These are phyloP conservation scores for Metrosideros polymorpha DNA, from an alignment of 441 rosid genomes.

Conservation along the genomic window DNA sequence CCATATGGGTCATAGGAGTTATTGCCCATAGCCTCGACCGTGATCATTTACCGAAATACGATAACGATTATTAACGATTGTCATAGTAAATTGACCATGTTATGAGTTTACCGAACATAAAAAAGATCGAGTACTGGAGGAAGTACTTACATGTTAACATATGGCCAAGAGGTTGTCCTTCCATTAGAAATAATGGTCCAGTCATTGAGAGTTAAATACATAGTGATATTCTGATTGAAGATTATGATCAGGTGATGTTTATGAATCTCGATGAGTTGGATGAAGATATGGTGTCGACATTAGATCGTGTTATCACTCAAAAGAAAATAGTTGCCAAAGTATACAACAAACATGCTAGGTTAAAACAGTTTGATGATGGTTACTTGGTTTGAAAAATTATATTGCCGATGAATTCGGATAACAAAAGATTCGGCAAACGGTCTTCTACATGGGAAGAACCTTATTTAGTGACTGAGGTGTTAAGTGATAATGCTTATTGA, in stretches of 20 bases:
- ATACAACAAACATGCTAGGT: background rate
- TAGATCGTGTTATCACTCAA: background rate
- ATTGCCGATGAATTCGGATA: background rate
- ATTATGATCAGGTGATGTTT: background rate
- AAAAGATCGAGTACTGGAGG: too few species aligned
- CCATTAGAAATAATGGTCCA: background rate
- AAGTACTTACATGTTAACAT: background rate
- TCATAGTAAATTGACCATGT: background rate
- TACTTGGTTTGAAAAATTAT: background rate
- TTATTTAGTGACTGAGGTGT: background rate
- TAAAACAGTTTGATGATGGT: background rate
- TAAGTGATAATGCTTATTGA: background rate
- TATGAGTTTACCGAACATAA: too few species aligned
- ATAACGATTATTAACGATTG: background rate
- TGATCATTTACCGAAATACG: background rate
- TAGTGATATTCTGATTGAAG: background rate
- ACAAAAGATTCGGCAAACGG: background rate
- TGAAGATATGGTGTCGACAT: background rate
- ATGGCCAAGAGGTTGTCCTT: background rate
- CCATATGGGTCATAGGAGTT: background rate
- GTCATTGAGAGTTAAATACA: background rate
- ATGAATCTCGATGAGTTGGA: background rate
- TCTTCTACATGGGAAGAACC: background rate
- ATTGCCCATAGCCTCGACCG: background rate
- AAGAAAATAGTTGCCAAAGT: background rate